Evolutionary conservation across 1,284 basidiomycete genomes (phyloP), one percentile per base, ranked within the genome.

Genomic region (Earliella scabrosa): DNA sequence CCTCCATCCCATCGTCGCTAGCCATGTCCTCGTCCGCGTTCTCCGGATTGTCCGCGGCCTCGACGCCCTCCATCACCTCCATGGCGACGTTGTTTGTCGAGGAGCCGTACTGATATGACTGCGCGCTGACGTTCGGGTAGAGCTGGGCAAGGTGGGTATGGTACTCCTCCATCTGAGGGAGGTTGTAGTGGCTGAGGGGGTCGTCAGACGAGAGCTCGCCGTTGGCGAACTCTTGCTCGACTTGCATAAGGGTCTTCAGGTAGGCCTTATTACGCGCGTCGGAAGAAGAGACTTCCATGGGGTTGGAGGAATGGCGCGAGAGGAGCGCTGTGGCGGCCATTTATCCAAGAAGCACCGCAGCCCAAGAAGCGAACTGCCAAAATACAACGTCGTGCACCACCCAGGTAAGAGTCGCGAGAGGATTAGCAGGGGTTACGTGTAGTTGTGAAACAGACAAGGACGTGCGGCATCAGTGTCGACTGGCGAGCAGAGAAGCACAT

Each of bases 291-390:
- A 83, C 81, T 65, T 92, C 88, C 45, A 91, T 79, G 2, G 89
- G 89, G 66, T 92, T 92, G 40, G 89, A 91, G 13, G 87, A 87
- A 66, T 92, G 90, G 62, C 87, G 86, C 10, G 90, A 90, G 61
- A 91, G 62, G 54, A 71, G 63, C 36, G 71, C 70, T 4, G 70
- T 66, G 36, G 74, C 67, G 48, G 64, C 66, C 66, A 67, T 67
- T 45, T 58, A 63, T 63, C 53, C 57, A 60, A 62, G 51, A 58
- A 53, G 52, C n/a, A n/a, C n/a, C n/a, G n/a, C n/a, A n/a, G n/a
- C 50, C 31, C 48, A 47, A 53, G 38, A 48, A 20, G 43, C 24
- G 44, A 20, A 20, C 34, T 43, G 48, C 44, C 20, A 38, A 35
- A 44, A 23, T 13, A 38, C 29, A n/a, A 54, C 40, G 41, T 48